Evolutionary conservation across 345 rosid genomes (phyloP).

Genomic region (Carallia pectinifolia): DNA sequence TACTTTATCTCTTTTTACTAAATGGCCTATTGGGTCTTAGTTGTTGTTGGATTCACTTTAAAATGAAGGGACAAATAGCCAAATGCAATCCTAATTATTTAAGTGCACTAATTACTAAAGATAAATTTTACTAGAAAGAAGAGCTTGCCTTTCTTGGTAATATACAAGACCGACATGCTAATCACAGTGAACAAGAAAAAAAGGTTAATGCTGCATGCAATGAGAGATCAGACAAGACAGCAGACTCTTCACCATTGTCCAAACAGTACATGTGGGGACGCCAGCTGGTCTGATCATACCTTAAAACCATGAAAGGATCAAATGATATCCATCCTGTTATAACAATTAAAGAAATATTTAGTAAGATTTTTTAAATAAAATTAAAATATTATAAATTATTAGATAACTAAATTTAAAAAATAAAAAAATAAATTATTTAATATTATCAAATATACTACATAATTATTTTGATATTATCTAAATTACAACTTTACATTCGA

Average conservation of each 20-base stretch:
- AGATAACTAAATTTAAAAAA: too few relatives aligned
- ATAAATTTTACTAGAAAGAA: background rate
- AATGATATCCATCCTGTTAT: background rate
- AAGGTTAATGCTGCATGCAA: too few relatives aligned
- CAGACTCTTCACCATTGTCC: background rate
- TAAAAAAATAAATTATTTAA: too few relatives aligned
- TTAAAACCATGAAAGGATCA: background rate
- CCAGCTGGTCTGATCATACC: too few relatives aligned
- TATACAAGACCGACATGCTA: slow-evolving; percentile 11
- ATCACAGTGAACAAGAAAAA: slow-evolving; percentile 3
- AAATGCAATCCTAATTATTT: too few relatives aligned
- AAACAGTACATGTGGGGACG: slow-evolving; percentile 25
- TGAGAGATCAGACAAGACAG: too few relatives aligned
- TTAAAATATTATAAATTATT: too few relatives aligned
- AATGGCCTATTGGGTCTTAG: background rate
- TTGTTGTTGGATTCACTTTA: background rate
- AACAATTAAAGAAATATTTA: background rate
- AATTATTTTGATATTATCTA: too few relatives aligned
- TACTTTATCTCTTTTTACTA: too few relatives aligned
- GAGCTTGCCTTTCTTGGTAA: slow-evolving; percentile 12
- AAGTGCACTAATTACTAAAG: background rate
- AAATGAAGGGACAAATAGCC: background rate
- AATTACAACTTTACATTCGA: too few relatives aligned
- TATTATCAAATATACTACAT: too few relatives aligned
- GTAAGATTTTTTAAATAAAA: background rate